Percentiles rank a stretch among this genome's conserved stretches.
Evolutionary conservation across 495 filamentous ascomycete species (phyloP).

Genomic region (Usnea hakonensis): DNA sequence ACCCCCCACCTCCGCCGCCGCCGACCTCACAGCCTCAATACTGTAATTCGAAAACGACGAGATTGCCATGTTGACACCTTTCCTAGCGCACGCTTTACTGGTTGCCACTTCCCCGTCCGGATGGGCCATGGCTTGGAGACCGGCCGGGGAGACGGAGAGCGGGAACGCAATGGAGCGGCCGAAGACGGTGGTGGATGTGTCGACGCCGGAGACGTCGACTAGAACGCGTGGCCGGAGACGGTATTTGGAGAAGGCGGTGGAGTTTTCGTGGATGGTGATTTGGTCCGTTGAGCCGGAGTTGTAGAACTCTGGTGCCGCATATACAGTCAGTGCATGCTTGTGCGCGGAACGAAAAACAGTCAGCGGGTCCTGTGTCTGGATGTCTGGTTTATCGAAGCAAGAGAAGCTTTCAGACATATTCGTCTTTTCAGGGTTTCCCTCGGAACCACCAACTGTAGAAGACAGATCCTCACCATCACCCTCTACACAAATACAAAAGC

Average conservation of each 20-base stretch:
- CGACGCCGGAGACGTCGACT: constrained; percentile 40
- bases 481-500: too few relatives aligned
- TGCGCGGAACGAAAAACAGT: background rate
- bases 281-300: constrained; percentile 42
- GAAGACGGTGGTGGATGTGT: constrained; percentile 39
- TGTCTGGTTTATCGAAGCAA: too few relatives aligned
- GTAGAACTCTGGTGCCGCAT: constrained; percentile 35
- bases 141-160: constrained; percentile 36
- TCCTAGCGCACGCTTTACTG: constrained; percentile 34
- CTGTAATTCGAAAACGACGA: constrained; percentile 34
- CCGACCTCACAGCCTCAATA: constrained; percentile 31
- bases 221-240: constrained; percentile 44
- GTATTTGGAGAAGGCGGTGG: constrained; percentile 38
- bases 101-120: constrained; percentile 44
- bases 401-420: too few relatives aligned
- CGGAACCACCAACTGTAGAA: too few relatives aligned
- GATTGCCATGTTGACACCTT: constrained; percentile 37
- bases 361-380: too few relatives aligned
- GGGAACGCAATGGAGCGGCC: constrained; percentile 33
- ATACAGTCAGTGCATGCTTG: background rate
- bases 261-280: constrained; percentile 40
- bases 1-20: constrained; percentile 19
- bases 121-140: constrained; percentile 41
- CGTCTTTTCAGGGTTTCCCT: too few relatives aligned
- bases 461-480: too few relatives aligned